Evolutionary conservation across 345 rosid genomes (phyloP), one percentile per base, ranked within the genome.

Genomic region (Dovyalis caffra): DNA sequence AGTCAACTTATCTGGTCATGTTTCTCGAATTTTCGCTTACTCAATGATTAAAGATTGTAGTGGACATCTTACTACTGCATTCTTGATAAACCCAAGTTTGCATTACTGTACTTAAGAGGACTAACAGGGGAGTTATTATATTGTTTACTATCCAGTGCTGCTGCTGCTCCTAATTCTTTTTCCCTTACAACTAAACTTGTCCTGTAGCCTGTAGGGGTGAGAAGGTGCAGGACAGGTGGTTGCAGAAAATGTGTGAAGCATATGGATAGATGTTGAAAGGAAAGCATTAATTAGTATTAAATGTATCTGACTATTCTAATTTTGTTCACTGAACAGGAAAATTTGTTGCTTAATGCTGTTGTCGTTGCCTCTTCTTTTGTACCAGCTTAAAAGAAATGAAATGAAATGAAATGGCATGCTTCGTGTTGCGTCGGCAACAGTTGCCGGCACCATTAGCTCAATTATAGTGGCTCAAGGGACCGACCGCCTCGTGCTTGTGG

Each of bases 401-500:
- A 35, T n/a, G 64, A 71, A 23, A 20, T 32, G 45, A n/a, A n/a
- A n/a, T n/a, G n/a, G n/a, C 56, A 29, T 56, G 61, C 61, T 71
- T 71, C 66, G 16, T 58, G 2, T 60, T 25, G 67, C 67, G 43
- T 12, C 28, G 57, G 68, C 61, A 16, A 47, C 60, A 45, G 76
- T 63, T 64, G 28, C 4, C 61, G 61, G 31, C 29, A 32, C 56
- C 76, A 45, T n/a, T 45, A 47, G 34, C 15, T 23, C 20, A 11
- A 32, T 2, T 43, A 64, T 45, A 63, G 76, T 63, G 69, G 76
- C 37, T 6, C 60, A 64, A 63, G 35, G 32, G 60, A 31, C 76
- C 66, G 60, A 31, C 76, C 66, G 26, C 29, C 68, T 65, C 4
- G 23, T 58, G 63, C 68, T 65, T 0, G 38, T 7, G 35, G 67